phyloP scores from a whole-genome alignment of 169 alveolate species.

The Plasmodium gonderi region DNA sequence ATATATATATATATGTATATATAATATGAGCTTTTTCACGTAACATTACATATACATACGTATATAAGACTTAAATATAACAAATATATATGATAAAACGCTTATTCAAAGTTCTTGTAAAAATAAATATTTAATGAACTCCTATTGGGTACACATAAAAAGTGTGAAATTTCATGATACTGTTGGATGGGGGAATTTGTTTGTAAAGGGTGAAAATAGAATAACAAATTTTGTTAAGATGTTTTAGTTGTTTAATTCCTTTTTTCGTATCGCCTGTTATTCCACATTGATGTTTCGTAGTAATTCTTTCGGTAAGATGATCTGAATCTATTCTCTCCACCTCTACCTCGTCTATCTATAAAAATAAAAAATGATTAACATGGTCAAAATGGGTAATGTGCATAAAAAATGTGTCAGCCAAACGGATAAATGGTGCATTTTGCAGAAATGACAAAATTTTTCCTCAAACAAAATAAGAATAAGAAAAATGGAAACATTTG shows the following conservation, averaged over 20 bases:
- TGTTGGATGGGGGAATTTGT: too few relatives aligned
- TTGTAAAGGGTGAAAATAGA: too few relatives aligned
- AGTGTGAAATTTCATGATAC: too few relatives aligned
- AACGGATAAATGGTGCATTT: not conserved
- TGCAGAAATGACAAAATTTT: not conserved
- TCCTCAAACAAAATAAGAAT: not conserved
- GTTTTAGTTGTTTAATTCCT: slow-evolving; percentile 14
- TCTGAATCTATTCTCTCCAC: slow-evolving; percentile 36
- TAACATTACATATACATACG: not conserved
- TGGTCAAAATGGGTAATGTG: not conserved
- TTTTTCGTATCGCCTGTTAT: slow-evolving; percentile 68
- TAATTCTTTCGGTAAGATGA: slow-evolving; percentile 37
- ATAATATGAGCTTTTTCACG: not conserved
- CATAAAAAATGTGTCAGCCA: not conserved
- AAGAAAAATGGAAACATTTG: not conserved
- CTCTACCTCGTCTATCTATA: slow-evolving; percentile 66
- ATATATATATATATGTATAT: not conserved
- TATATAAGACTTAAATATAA: slow-evolving; percentile 1
- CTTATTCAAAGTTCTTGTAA: not conserved
- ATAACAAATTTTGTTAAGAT: not conserved
- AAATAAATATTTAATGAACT: not conserved
- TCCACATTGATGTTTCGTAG: slow-evolving; percentile 69
- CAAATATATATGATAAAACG: not conserved
- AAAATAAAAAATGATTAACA: not conserved
- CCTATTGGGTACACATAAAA: not conserved